phyloP scores from a whole-genome alignment of 495 filamentous ascomycete species.

The Aspergillus hancockii region DNA sequence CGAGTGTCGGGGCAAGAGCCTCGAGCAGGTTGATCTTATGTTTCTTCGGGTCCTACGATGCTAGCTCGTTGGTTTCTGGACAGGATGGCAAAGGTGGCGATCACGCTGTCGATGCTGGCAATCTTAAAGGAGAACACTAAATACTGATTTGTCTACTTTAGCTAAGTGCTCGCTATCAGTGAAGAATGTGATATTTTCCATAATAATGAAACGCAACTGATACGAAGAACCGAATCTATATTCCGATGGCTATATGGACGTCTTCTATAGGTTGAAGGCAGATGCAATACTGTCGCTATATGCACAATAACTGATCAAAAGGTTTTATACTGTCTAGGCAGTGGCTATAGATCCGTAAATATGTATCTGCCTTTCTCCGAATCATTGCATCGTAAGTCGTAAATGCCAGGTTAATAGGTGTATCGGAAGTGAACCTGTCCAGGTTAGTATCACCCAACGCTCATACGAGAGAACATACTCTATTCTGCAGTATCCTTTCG shows the following conservation, averaged over 20 bases:
- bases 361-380: background rate
- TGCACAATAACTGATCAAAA: background rate
- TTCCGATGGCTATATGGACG: background rate
- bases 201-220: background rate
- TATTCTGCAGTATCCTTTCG: constrained; percentile 54
- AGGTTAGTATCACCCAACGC: background rate
- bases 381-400: background rate
- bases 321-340: background rate
- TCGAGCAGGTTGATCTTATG: constrained; percentile 15
- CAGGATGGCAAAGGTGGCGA: background rate
- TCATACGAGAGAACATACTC: constrained; percentile 31
- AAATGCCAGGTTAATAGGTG: constrained; percentile 42
- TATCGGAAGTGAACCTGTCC: constrained; percentile 48
- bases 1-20: constrained; percentile 9
- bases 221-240: background rate
- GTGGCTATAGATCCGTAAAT: background rate
- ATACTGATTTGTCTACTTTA: background rate
- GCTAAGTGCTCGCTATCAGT: background rate
- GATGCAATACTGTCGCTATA: background rate
- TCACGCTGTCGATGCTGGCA: background rate
- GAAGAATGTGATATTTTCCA: background rate
- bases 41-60: constrained; percentile 4
- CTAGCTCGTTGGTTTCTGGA: background rate
- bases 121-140: background rate
- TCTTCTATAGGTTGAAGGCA: background rate